Conservation (phyloP, 345 rosid genomes). For the Eucalyptus fibrosa region DNA sequence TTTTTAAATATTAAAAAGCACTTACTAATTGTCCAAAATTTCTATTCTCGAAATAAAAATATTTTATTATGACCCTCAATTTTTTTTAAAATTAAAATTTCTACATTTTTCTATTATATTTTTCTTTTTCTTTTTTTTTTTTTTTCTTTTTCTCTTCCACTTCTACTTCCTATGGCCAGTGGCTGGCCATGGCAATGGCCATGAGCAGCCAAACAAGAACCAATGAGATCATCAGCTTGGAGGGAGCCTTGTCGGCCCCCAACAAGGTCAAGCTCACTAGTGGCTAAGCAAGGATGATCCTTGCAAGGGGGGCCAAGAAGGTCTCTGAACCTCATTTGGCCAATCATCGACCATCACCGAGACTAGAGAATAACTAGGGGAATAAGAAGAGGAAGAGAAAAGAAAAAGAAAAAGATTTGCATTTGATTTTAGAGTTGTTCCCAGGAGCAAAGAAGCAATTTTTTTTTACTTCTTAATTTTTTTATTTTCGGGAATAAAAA, state of each 20-base stretch:
- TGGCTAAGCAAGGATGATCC: accelerated
- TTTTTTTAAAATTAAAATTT: too few species aligned
- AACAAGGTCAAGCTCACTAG: too few species aligned
- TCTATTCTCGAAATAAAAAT: accelerated
- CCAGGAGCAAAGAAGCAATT: accelerated
- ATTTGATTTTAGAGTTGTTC: too few species aligned
- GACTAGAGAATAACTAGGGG: accelerated
- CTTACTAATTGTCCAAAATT: accelerated
- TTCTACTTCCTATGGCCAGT: too few species aligned
- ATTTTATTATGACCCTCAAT: accelerated
- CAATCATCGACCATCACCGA: accelerated
- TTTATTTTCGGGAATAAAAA: too few species aligned
- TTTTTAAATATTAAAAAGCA: too few species aligned
- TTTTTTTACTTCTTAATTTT: too few species aligned
- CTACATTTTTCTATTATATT: too few species aligned
- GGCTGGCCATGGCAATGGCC: accelerated
- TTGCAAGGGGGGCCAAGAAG: accelerated
- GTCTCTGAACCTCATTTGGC: accelerated
- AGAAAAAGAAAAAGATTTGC: too few species aligned
- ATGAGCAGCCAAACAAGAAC: accelerated
- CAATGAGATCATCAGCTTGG: too few species aligned
- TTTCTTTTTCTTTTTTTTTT: accelerated
- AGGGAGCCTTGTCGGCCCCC: accelerated
- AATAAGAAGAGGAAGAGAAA: too few species aligned
- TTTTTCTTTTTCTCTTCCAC: accelerated